Base-by-base conservation (phyloP, 1,284 basidiomycete genomes). In the Sanguinoderma infundibulare region DNA sequence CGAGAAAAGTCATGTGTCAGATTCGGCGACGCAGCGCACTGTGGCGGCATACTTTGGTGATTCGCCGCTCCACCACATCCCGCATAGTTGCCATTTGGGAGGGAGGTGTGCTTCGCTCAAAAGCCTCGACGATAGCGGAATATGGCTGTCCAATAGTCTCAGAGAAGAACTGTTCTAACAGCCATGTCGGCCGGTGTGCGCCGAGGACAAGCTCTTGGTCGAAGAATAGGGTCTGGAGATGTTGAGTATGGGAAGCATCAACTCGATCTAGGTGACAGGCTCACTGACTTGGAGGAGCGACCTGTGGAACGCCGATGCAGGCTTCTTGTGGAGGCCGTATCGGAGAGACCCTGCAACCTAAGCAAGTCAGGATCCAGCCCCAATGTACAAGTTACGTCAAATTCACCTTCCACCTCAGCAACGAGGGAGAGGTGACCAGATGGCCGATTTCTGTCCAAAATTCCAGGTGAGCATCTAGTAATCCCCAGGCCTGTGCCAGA, bases 331-430 rank as follows among this genome's bases (percentile, higher is more conserved):
- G 7, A 79, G 75, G 7, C 83, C 86, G 20, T 78, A 67, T 24
- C 79, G 78, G 10, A 86, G 70, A 53, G 81, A 78, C 1, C 85
- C 87, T 57, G 79, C 80, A 14, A 79, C 73, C 88, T 89, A 20
- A 60, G 56, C 14, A 39, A 22, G 8, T 51, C 46, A 52, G 51
- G 30, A 47, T 34, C 2, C 10, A 10, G 39, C 3, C n/a, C 9
- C 20, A 24, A 22, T n/a, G 35, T 36, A 8, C 17, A 20, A 2
- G 8, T 32, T 3, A 51, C 54, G 26, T 1, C 38, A 22, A 35
- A 60, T 72, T 58, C 69, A 87, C 90, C 84, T 89, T 82, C 88
- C 90, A 91, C 32, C 81, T 82, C 3, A 78, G 69, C 9, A 92
- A 62, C 44, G 76, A 76, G 10, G 79, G 72, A 1, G 80, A 76